Evolutionary conservation across 768 basidiomycete species (phyloP), one percentile per base, ranked within the genome.

Genomic region (Mycena capillaripes): DNA sequence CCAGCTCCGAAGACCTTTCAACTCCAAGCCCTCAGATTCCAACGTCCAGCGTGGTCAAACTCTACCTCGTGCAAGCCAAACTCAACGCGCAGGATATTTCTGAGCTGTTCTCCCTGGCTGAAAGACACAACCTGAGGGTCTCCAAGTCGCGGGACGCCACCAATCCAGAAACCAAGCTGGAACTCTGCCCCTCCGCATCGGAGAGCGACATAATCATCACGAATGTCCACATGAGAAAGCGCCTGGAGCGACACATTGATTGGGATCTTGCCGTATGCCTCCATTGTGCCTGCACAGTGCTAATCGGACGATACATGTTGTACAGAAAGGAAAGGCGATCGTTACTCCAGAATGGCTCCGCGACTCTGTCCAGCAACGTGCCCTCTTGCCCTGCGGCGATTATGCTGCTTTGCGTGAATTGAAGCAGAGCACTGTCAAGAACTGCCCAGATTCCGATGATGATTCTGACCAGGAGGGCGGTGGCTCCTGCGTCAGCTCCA

Each of bases 261-360:
- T 92, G 92, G 92, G 81, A 85, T 2, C 75, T 90, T 38, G 91
- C 92, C 30, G 94, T 94, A 78, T 78, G 92, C 71, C n/a, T 84
- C 23, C 57, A 25, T 69, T 55, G 40, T 53, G 12, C 34, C 59
- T 10, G 46, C 53, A n/a, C 7, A 62, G 29, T 70, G 21, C 60
- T 64, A 27, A 29, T 63, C 48, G 17, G 36, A 44, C 17, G 40
- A 53, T 32, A 48, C 6, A 4, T 48, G 30, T 42, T 38, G 34
- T 59, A n/a, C 76, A 94, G 92, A 88, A 86, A 82, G 84, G 84
- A 38, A 95, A 92, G 76, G 84, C 87, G 0, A 86, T 95, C 27
- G 93, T 95, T 14, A 91, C 87, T 2, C 92, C 93, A 0, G 83
- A 89, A 36, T 95, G 94, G 94, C 85, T 95, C 21, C 84, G 80